phyloP scores from a whole-genome alignment of 371 early-diverging fungal species.

The Funneliformis caledonium region DNA sequence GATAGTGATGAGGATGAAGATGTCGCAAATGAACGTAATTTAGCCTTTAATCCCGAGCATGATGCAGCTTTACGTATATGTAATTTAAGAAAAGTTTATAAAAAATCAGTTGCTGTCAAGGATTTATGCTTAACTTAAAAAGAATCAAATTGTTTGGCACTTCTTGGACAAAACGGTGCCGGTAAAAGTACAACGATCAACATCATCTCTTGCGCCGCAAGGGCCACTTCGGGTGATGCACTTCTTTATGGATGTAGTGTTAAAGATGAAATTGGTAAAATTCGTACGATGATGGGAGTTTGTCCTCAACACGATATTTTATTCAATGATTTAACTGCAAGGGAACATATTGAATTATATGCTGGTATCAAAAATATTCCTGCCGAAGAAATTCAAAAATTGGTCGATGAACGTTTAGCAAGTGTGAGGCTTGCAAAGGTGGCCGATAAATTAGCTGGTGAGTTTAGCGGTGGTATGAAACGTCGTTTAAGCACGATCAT shows the following conservation, averaged over 20 bases:
- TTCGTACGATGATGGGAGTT: conserved; percentile 71
- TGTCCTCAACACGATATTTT: conserved; percentile 76
- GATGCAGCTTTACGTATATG: conserved; percentile 54
- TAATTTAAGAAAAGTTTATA: conserved; percentile 68
- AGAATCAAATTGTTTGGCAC: conserved; percentile 63
- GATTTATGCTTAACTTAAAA: conserved; percentile 59
- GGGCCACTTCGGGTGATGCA: conserved; percentile 66
- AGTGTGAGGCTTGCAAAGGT: conserved; percentile 55
- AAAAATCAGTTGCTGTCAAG: conserved; percentile 61
- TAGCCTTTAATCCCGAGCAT: conserved; percentile 43
- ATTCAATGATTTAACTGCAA: conserved; percentile 69
- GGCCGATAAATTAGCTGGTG: conserved; percentile 50
- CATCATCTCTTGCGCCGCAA: conserved; percentile 70
- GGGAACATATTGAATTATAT: conserved; percentile 66
- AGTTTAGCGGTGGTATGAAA: conserved; percentile 78
- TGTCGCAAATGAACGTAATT: conserved; percentile 50
- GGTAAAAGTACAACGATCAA: conserved; percentile 72
- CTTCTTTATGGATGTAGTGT: conserved; percentile 58
- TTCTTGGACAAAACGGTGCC: conserved; percentile 78
- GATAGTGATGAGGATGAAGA: conserved; percentile 55
- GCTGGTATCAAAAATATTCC: conserved; percentile 70
- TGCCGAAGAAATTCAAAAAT: conserved; percentile 42
- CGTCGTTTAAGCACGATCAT: conserved; percentile 76
- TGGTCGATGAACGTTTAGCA: conserved; percentile 57
- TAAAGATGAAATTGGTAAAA: conserved; percentile 57